Evolutionary conservation across 441 rosid genomes (phyloP).

Genomic region (Manihot esculenta): DNA sequence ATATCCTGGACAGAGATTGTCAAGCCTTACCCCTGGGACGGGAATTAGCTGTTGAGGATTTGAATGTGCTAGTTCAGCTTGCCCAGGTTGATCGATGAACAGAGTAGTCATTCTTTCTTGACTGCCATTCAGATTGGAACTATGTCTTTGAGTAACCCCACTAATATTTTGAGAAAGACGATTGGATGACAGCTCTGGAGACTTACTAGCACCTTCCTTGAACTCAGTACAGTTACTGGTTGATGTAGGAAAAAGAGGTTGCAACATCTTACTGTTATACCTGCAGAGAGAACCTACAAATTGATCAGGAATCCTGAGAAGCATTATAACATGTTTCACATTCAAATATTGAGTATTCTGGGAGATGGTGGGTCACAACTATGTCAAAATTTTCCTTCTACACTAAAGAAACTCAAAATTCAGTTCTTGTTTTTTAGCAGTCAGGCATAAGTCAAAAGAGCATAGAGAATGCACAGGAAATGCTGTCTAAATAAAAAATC

Average conservation of each 20-base stretch:
- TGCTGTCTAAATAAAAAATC: background rate
- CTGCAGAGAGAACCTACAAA: conserved; percentile 36
- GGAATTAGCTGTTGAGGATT: conserved; percentile 33
- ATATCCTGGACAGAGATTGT: conserved; percentile 25
- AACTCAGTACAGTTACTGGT: conserved; percentile 31
- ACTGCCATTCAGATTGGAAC: conserved; percentile 36
- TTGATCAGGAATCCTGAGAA: conserved; percentile 21
- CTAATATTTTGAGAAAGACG: conserved; percentile 24
- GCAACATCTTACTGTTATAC: conserved; percentile 47
- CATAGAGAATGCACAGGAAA: background rate
- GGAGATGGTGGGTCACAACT: background rate
- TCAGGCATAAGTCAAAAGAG: background rate
- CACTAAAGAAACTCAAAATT: conserved; percentile 5
- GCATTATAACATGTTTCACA: background rate
- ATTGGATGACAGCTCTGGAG: conserved; percentile 33
- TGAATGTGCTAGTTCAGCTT: conserved; percentile 33
- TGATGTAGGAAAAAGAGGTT: conserved; percentile 31
- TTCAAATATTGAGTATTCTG: background rate
- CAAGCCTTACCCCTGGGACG: conserved; percentile 35
- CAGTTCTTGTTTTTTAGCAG: background rate
- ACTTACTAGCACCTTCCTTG: conserved; percentile 38
- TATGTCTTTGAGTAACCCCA: conserved; percentile 26
- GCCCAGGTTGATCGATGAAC: conserved; percentile 40
- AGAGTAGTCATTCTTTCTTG: conserved; percentile 40
- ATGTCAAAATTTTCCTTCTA: background rate